Evolutionary conservation across 257 asterid genomes (phyloP), one percentile per base, ranked within the genome.

Genomic region (Thymus quinquecostatus): DNA sequence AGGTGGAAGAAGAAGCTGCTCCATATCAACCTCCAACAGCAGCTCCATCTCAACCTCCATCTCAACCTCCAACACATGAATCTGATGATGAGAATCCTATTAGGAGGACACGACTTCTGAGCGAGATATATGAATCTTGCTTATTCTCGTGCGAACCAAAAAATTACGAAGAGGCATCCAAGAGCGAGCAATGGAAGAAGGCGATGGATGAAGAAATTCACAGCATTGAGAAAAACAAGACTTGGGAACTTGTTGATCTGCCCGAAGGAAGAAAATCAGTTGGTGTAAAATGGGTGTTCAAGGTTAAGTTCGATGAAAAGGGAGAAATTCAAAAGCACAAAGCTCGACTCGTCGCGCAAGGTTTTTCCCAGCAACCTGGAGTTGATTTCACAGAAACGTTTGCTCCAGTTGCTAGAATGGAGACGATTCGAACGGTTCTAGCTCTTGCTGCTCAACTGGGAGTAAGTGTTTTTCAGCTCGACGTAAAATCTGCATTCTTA

Each of bases 1-100:
- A 33, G 38, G 38, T 33, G 38, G 38, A 33, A 33, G 38, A 55
- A 30, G 10, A 38, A 0, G 36, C 61, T 2, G 2, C 12, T 6
- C 34, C 2, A 28, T n/a, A n/a, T n/a, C n/a, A n/a, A n/a, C n/a
- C n/a, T n/a, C n/a, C n/a, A n/a, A n/a, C n/a, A 33, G 38, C 3
- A 33, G n/a, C n/a, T 57, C 62, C 62, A n/a, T n/a, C n/a, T n/a
- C n/a, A n/a, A n/a, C n/a, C n/a, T n/a, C n/a, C n/a, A 8, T 1
- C 62, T 54, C 58, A 21, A 54, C 9, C 10, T 55, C 36, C 60
- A 27, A 55, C 13, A 27, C 12, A 27, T 27, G 33, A 28, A 66
- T 41, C 47, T 41, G 47, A 41, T 10, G 45, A 65, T 12, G 62
- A 67, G 33, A 67, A 49, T 51, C 61, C 72, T 51, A 49, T 49